Conservation (phyloP, 2,329 filamentous ascomycete species). For the Colletotrichum sp. region DNA sequence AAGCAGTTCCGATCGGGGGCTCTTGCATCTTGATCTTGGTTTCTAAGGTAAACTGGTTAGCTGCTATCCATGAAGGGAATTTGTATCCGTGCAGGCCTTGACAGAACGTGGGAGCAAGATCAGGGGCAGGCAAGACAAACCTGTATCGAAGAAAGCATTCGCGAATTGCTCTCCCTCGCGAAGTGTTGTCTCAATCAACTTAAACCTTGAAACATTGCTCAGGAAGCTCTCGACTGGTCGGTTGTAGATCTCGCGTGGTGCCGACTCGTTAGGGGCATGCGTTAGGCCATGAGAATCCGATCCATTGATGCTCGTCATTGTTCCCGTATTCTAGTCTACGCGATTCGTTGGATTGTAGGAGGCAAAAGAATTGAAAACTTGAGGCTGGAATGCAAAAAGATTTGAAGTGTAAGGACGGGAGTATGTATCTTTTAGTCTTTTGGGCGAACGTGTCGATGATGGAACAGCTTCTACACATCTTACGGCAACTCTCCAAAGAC, state of each 20-base stretch:
- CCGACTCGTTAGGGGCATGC: not conserved
- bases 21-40: conserved; percentile 71
- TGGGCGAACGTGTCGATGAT: not conserved
- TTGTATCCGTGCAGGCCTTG: too few species aligned
- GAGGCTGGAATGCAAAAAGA: not conserved
- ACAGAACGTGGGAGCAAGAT: too few species aligned
- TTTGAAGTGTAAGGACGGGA: not conserved
- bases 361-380: not conserved
- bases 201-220: conserved; percentile 71
- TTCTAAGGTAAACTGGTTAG: conserved; percentile 28
- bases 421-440: not conserved
- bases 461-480: not conserved
- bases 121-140: not conserved
- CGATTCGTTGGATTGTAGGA: not conserved
- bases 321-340: not conserved
- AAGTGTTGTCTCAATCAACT: conserved; percentile 75
- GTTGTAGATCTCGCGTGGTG: conserved; percentile 31
- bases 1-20: too few species aligned
- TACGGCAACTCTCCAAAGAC: not conserved
- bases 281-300: not conserved
- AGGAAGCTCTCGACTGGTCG: conserved; percentile 74
- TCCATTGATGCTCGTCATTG: not conserved
- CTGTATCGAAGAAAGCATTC: conserved; percentile 79
- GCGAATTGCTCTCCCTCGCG: conserved; percentile 85
- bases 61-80: too few species aligned